A percentile compares a stretch with the other conserved stretches of the same genome.
phyloP scores from a whole-genome alignment of 192 early-diverging fungal species.

The Entomortierella beljakovae region DNA sequence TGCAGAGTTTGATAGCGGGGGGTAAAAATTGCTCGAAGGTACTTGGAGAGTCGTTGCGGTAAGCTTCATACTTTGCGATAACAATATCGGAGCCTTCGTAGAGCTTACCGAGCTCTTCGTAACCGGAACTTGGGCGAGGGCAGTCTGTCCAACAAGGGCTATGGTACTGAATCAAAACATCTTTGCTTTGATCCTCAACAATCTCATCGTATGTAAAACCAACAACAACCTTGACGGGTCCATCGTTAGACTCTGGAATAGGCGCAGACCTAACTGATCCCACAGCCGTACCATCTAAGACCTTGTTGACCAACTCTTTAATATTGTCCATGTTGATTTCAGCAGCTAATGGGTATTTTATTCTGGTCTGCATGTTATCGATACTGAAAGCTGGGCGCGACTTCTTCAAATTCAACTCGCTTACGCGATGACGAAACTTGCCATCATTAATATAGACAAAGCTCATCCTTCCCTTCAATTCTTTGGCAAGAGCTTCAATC shows the following conservation, averaged over 20 bases:
- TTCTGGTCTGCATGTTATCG: constrained; percentile 76
- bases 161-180: constrained; percentile 96
- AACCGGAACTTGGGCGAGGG: constrained; percentile 77
- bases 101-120: constrained; percentile 81
- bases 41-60: constrained; percentile 91
- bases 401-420: constrained; percentile 90
- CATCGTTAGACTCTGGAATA: constrained; percentile 87
- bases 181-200: constrained; percentile 83
- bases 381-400: constrained; percentile 94
- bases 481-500: constrained; percentile 81
- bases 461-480: constrained; percentile 88
- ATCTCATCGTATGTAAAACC: constrained; percentile 83
- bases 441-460: constrained; percentile 92
- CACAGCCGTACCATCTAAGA: constrained; percentile 74
- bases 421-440: constrained; percentile 88
- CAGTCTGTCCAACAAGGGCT: constrained; percentile 92
- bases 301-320: constrained; percentile 71
- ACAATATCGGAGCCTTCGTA: constrained; percentile 59
- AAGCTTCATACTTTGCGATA: constrained; percentile 95
- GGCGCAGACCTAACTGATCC: constrained; percentile 85
- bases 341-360: constrained; percentile 88
- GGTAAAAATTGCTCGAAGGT: constrained; percentile 86
- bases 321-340: constrained; percentile 70
- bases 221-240: constrained; percentile 91
- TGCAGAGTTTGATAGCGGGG: constrained; percentile 95